Percentiles rank a stretch among this genome's conserved stretches.
Evolutionary conservation across 192 early-diverging fungal species (phyloP).

Genomic region (Lunasporangiospora selenospora): DNA sequence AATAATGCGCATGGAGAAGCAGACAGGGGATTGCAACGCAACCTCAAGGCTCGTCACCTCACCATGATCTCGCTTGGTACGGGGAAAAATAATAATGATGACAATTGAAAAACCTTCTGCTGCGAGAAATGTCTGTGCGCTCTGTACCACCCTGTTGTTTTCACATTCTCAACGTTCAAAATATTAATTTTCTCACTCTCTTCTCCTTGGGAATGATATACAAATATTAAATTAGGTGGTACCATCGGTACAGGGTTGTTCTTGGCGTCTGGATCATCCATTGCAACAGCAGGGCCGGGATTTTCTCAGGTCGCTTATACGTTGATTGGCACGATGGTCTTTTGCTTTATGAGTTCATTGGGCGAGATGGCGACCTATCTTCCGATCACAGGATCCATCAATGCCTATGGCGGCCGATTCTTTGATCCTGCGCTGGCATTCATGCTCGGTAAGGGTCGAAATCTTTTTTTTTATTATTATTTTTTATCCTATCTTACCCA

Average conservation of each 20-base stretch:
- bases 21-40: conserved; percentile 55
- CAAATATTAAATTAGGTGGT: conserved; percentile 68
- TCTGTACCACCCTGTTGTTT: background rate
- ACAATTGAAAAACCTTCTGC: background rate
- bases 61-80: conserved; percentile 73
- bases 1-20: conserved; percentile 17
- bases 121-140: background rate
- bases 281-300: conserved; percentile 78
- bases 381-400: conserved; percentile 83
- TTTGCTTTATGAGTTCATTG: conserved; percentile 74
- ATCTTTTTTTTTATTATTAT: background rate
- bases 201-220: background rate
- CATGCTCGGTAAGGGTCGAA: conserved; percentile 64
- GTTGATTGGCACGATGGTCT: conserved; percentile 73
- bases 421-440: conserved; percentile 83
- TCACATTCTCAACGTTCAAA: background rate
- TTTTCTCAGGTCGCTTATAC: conserved; percentile 77
- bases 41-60: conserved; percentile 72
- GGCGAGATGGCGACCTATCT: conserved; percentile 89
- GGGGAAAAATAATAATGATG: background rate
- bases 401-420: conserved; percentile 79
- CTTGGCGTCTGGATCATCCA: conserved; percentile 75
- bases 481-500: background rate
- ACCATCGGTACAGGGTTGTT: conserved; percentile 84
- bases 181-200: background rate